Conservation (phyloP, 2,329 filamentous ascomycete genomes). For the Botrytis medusae region DNA sequence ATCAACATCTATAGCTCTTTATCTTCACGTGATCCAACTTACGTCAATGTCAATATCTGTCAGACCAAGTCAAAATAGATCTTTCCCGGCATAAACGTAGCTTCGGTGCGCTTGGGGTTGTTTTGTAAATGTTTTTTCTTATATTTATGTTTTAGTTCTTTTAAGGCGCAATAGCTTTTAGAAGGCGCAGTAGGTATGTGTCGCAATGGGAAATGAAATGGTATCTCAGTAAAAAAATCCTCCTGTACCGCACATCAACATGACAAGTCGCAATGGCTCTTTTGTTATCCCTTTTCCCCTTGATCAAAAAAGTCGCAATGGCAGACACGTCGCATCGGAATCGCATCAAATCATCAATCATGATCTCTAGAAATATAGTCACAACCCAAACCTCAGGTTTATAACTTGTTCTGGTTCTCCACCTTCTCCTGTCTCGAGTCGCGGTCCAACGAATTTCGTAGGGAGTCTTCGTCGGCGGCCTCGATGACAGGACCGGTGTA, state of each 20-base stretch:
- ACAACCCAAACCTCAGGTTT: conserved; percentile 21
- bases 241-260: conserved; percentile 10
- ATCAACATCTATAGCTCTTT: not conserved
- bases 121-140: not conserved
- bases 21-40: not conserved
- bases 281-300: not conserved
- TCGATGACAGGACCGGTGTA: conserved; percentile 49
- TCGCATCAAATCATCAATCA: conserved; percentile 20
- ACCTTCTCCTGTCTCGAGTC: conserved; percentile 22
- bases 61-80: not conserved
- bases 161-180: not conserved
- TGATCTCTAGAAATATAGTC: conserved; percentile 15
- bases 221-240: conserved; percentile 7
- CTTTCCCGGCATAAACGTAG: not conserved
- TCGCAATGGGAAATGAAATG: conserved; percentile 17
- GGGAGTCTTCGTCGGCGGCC: conserved; percentile 28
- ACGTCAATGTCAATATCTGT: not conserved
- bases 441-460: conserved; percentile 10
- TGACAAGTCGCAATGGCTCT: conserved; percentile 7
- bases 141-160: not conserved
- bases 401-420: conserved; percentile 12
- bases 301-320: conserved; percentile 2
- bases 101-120: not conserved
- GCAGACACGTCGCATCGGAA: conserved; percentile 14
- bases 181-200: conserved; percentile 9